Evolutionary conservation across 2,329 filamentous ascomycete species (phyloP), one percentile per base, ranked within the genome.

Genomic region (Pestalotiopsis sp.): DNA sequence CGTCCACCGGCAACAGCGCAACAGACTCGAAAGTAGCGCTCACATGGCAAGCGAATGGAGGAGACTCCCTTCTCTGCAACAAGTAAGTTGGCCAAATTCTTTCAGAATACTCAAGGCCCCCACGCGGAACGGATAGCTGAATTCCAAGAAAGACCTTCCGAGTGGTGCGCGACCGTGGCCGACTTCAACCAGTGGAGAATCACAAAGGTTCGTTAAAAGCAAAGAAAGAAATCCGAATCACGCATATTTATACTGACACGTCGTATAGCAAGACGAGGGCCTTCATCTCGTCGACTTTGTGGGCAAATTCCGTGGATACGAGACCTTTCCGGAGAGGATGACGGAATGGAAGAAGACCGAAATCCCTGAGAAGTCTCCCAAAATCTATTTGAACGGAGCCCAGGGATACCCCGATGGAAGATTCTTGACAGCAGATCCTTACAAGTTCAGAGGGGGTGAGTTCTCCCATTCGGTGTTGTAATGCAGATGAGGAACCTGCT

Each of bases 11-110:
- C 4, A n/a, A 5, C 4, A 36, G 17, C 14, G 11, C 23, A 12
- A 27, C 14, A 20, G 45, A 52, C 9, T 65, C 62, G 3, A n/a
- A 23, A 49, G 20, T 7, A 12, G 13, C 62, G 2, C 38, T 49
- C 13, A 65, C 62, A 2, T 65, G 62, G 62, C 62, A 65, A 27
- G 62, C 62, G 13, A 65, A 65, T 31, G 62, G 62, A n/a, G 62
- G 62, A 14, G 62, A 65, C 13, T 27, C 62, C 14, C 23, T 65
- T 2, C 41, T 65, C 5, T 65, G 39, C 41, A 65, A 56, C 14
- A 56, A 56, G 62, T 65, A 13, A n/a, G 62, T 65, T 3, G 1
- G 11, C 20, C 12, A 31, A 4, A 7, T 1, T 17, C 12, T 27
- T 9, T 7, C 14, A 1, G 27, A 17, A 14, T 36, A 27, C 4